Percentiles rank a stretch among this genome's conserved stretches.
phyloP scores from a whole-genome alignment of 1,284 basidiomycete species.

The Tylopilus sp. region DNA sequence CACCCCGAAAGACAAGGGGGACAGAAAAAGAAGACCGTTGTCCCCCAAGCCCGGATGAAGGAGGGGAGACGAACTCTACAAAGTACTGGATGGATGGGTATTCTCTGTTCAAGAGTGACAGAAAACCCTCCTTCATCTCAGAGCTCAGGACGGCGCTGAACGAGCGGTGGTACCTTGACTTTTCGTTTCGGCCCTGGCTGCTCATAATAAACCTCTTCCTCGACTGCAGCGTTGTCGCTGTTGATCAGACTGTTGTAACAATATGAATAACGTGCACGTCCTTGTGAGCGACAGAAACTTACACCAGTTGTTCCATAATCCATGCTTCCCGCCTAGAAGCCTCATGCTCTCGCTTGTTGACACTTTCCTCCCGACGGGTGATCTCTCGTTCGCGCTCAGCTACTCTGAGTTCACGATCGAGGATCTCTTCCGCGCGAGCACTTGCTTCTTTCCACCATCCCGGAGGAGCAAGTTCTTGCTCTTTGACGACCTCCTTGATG shows the following conservation, averaged over 20 bases:
- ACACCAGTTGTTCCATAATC: slow-evolving; percentile 89
- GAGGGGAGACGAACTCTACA: slow-evolving; percentile 76
- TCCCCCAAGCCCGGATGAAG: slow-evolving; percentile 86
- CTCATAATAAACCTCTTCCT: slow-evolving; percentile 79
- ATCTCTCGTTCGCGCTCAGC: slow-evolving; percentile 80
- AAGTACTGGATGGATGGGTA: slow-evolving; percentile 32
- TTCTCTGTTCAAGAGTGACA: slow-evolving; percentile 38
- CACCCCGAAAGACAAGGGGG: slow-evolving; percentile 61
- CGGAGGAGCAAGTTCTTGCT: slow-evolving; percentile 70
- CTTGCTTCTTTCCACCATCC: slow-evolving; percentile 65
- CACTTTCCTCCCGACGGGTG: slow-evolving; percentile 72
- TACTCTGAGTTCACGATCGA: slow-evolving; percentile 78
- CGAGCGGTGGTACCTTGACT: slow-evolving; percentile 81
- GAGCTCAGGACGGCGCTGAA: slow-evolving; percentile 81
- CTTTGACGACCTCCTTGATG: slow-evolving; percentile 79
- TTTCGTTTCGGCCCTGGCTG: slow-evolving; percentile 63
- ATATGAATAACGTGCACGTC: slow-evolving; percentile 14
- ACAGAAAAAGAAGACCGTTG: slow-evolving; percentile 62
- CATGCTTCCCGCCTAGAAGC: slow-evolving; percentile 77
- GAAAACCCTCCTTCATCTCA: slow-evolving; percentile 81
- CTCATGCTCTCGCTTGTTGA: slow-evolving; percentile 79
- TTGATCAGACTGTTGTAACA: slow-evolving; percentile 54
- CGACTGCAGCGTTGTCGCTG: slow-evolving; percentile 61
- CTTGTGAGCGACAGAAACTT: slow-evolving; percentile 30
- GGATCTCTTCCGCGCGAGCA: slow-evolving; percentile 68